Evolutionary conservation across 208 protist genomes (phyloP).

Genomic region (Trypanosoma congolense): DNA sequence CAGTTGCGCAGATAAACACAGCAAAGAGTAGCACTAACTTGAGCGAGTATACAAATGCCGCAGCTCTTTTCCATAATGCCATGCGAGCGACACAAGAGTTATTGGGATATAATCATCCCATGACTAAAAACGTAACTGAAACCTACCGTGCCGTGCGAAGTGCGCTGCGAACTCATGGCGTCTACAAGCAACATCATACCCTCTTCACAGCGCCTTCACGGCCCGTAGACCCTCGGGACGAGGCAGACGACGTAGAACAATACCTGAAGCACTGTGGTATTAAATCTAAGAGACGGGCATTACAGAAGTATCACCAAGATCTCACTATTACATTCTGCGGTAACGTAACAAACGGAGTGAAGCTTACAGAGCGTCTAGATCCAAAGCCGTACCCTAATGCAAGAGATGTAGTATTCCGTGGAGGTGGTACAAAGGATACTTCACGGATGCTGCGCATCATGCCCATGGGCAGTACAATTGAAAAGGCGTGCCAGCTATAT

Average conservation of each 20-base stretch:
- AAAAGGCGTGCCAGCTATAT: conserved; percentile 57
- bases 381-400: conserved; percentile 63
- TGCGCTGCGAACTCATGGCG: conserved; percentile 46
- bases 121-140: conserved; percentile 61
- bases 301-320: conserved; percentile 49
- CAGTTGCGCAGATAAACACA: conserved; percentile 81
- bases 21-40: conserved; percentile 23
- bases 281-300: conserved; percentile 39
- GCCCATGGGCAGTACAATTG: conserved; percentile 47
- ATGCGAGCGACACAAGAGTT: conserved; percentile 78
- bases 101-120: conserved; percentile 70
- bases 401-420: conserved; percentile 32
- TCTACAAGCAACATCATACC: conserved; percentile 74
- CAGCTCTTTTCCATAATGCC: conserved; percentile 78
- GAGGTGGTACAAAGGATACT: conserved; percentile 11
- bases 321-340: conserved; percentile 84
- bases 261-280: conserved; percentile 29
- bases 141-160: conserved; percentile 70
- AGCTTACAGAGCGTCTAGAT: conserved; percentile 61
- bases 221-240: conserved; percentile 68
- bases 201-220: conserved; percentile 55
- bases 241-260: conserved; percentile 36
- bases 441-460: conserved; percentile 39
- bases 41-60: conserved; percentile 67
- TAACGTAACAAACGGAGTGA: conserved; percentile 57